Conservation (phyloP, 2,329 filamentous ascomycete genomes). For the Pseudonectria foliicola region DNA sequence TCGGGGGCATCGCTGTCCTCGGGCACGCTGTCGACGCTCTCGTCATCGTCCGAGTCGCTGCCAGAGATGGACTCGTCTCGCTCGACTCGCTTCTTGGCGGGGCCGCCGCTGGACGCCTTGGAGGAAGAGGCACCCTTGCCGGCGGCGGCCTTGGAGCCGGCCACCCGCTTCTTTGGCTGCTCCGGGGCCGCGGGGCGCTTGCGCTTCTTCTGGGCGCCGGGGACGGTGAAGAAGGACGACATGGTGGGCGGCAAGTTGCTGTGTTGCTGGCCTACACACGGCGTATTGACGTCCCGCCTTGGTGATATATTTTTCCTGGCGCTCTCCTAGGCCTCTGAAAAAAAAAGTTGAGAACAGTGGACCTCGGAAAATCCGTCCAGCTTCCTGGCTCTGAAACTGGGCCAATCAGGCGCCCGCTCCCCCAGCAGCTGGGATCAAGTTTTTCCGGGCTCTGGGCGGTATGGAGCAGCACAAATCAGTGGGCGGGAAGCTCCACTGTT, state of each 20-base stretch:
- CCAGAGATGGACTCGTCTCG: slow-evolving; percentile 77
- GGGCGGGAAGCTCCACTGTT: slow-evolving; percentile 14
- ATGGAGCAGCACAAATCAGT: slow-evolving; percentile 23
- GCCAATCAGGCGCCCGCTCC: slow-evolving; percentile 17
- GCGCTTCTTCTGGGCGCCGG: slow-evolving; percentile 81
- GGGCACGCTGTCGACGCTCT: slow-evolving; percentile 30
- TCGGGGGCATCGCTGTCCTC: slow-evolving; percentile 40
- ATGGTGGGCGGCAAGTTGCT: slow-evolving; percentile 41
- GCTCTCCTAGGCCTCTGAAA: slow-evolving; percentile 18
- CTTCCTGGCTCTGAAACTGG: background rate
- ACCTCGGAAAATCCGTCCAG: slow-evolving; percentile 16
- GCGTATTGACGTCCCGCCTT: slow-evolving; percentile 20
- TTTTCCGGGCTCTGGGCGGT: slow-evolving; percentile 30
- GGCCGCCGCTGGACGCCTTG: slow-evolving; percentile 25
- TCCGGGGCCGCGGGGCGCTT: slow-evolving; percentile 59
- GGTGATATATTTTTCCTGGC: slow-evolving; percentile 21
- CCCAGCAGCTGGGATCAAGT: slow-evolving; percentile 18
- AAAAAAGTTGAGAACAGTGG: slow-evolving; percentile 33
- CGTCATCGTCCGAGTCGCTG: slow-evolving; percentile 67
- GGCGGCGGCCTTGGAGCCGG: slow-evolving; percentile 36
- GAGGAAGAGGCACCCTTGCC: slow-evolving; percentile 35
- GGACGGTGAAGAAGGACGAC: slow-evolving; percentile 94
- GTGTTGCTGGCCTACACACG: slow-evolving; percentile 20
- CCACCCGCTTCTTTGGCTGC: slow-evolving; percentile 52
- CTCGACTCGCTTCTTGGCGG: slow-evolving; percentile 40